phyloP scores from a whole-genome alignment of 768 basidiomycete species.

The Mycena indigotica region DNA sequence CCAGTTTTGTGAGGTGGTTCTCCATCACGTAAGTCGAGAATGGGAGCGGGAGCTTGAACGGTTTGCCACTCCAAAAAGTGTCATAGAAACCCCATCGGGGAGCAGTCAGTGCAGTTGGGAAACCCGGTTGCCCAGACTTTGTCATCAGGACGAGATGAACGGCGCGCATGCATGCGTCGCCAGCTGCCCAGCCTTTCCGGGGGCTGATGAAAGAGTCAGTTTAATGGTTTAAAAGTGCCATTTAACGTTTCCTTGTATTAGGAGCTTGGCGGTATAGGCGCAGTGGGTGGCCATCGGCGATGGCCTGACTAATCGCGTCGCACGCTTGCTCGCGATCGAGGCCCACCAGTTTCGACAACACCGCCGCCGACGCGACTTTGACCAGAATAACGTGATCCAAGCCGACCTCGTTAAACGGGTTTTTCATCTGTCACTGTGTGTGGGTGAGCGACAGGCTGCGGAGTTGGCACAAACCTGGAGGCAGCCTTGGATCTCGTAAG shows the following conservation, averaged over 20 bases:
- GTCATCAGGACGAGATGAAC: background rate
- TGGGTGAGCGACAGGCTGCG: background rate
- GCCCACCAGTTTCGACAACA: background rate
- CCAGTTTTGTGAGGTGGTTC: background rate
- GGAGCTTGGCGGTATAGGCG: background rate
- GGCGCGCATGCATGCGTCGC: constrained; percentile 1
- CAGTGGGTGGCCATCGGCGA: background rate
- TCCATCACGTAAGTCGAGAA: background rate
- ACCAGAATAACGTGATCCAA: background rate
- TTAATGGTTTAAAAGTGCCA: background rate
- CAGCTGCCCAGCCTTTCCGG: background rate
- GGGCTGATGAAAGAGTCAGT: background rate
- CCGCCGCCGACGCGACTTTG: background rate
- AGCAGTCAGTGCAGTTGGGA: background rate
- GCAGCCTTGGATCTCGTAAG: background rate
- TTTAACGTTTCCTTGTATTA: background rate
- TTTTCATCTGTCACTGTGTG: background rate
- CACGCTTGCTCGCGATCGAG: background rate
- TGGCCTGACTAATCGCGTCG: background rate
- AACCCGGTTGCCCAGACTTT: constrained; percentile 1
- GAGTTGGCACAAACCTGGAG: background rate
- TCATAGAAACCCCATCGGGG: background rate
- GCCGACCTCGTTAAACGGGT: background rate
- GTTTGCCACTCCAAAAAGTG: background rate
- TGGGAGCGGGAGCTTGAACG: background rate